A percentile compares a stretch with the other conserved stretches of the same genome.
phyloP scores from a whole-genome alignment of 805 yeast species.

The baker's yeast (Saccharomyces cerevisiae) region DNA sequence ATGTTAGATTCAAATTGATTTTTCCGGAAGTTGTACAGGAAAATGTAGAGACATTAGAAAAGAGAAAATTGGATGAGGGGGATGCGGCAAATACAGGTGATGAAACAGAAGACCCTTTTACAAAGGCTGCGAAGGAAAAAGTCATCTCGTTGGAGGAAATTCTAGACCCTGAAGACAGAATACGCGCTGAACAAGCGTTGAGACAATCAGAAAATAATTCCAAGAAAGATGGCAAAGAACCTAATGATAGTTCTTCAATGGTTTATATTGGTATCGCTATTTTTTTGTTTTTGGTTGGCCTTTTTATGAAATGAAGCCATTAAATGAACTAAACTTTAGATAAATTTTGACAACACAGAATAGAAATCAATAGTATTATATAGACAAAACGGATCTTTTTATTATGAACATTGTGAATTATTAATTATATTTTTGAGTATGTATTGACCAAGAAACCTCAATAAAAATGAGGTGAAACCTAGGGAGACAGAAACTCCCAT shows the following conservation, averaged over 20 bases:
- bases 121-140: slow-evolving; percentile 26
- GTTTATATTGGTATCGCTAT: slow-evolving; percentile 31
- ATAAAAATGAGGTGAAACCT: not conserved
- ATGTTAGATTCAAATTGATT: slow-evolving; percentile 47
- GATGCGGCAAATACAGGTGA: slow-evolving; percentile 4
- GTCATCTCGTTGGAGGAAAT: slow-evolving; percentile 34
- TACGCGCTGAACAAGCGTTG: slow-evolving; percentile 37
- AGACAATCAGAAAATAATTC: slow-evolving; percentile 9
- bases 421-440: not conserved
- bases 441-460: not conserved
- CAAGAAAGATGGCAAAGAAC: slow-evolving; percentile 5
- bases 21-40: slow-evolving; percentile 59
- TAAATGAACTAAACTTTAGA: not conserved
- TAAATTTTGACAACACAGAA: not conserved
- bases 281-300: slow-evolving; percentile 26
- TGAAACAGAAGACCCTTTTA: slow-evolving; percentile 19
- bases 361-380: not conserved
- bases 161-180: slow-evolving; percentile 63
- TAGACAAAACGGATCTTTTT: not conserved
- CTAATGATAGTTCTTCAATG: slow-evolving; percentile 11
- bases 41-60: slow-evolving; percentile 21
- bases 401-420: not conserved
- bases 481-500: slow-evolving; percentile 1
- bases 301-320: slow-evolving; percentile 23
- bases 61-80: slow-evolving; percentile 12